These are phyloP conservation scores for Orbilia javanica DNA, from an alignment of 2,329 filamentous ascomycete species.

Conservation along the genomic window DNA sequence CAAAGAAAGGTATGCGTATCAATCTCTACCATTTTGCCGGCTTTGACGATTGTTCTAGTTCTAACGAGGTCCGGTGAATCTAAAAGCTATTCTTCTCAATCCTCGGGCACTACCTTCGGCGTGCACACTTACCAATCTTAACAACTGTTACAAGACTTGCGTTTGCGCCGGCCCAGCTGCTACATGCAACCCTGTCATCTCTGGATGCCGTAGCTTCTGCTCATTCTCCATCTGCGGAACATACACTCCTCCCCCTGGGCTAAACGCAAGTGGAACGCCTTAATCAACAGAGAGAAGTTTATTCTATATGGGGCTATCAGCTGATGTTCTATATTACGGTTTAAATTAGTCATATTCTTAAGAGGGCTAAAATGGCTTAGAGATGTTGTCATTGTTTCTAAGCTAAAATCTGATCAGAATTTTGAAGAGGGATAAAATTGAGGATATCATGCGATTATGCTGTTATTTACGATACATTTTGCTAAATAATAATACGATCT, in stretches of 20 bases:
- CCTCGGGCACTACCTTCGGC: conserved; percentile 5
- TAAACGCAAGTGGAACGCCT: neutral
- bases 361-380: neutral
- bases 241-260: neutral
- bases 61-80: neutral
- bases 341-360: neutral
- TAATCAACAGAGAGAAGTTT: neutral
- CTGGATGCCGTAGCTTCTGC: conserved; percentile 35
- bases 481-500: too few relatives aligned
- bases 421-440: neutral
- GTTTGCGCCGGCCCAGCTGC: neutral
- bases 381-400: neutral
- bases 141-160: conserved; percentile 41
- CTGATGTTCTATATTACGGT: neutral
- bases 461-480: too few relatives aligned
- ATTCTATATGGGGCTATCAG: neutral
- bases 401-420: neutral
- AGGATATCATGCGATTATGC: too few relatives aligned
- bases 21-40: neutral
- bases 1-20: conserved; percentile 8
- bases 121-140: conserved; percentile 15
- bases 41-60: neutral
- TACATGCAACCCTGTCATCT: neutral
- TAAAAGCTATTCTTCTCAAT: neutral
- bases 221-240: conserved; percentile 31